Percentiles rank a stretch among this genome's conserved stretches.
These are phyloP conservation scores for Poa annua DNA, from an alignment of 176 grass and related monocot species.

Conservation along the genomic window DNA sequence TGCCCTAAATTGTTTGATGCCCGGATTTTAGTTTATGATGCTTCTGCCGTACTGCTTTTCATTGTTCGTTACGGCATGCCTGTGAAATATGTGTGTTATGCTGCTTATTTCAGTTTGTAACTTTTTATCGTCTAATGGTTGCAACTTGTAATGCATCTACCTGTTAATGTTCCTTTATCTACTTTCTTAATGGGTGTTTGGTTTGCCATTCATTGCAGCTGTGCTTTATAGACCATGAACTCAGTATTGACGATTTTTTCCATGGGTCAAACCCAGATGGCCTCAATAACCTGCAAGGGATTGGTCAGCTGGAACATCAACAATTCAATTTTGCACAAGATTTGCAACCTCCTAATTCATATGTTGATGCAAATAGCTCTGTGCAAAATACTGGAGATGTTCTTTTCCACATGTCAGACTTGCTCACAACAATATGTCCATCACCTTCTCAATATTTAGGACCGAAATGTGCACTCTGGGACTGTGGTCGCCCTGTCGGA, in stretches of 20 bases:
- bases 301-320: constrained; percentile 59
- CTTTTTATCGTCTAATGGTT: constrained; percentile 11
- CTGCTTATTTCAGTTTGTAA: not conserved
- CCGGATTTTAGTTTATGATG: constrained; percentile 7
- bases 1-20: not conserved
- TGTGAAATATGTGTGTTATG: constrained; percentile 21
- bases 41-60: not conserved
- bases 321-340: constrained; percentile 60
- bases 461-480: constrained; percentile 95
- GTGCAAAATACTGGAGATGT: constrained; percentile 52
- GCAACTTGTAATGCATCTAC: not conserved
- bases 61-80: constrained; percentile 3
- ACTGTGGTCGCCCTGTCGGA: constrained; percentile 74
- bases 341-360: constrained; percentile 38
- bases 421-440: constrained; percentile 71
- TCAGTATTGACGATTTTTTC: constrained; percentile 69
- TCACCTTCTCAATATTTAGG: constrained; percentile 84
- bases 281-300: constrained; percentile 51
- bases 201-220: constrained; percentile 55
- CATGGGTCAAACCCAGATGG: constrained; percentile 43
- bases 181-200: constrained; percentile 33
- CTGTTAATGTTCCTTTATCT: constrained; percentile 8
- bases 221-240: constrained; percentile 76
- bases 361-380: constrained; percentile 51
- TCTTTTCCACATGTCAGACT: constrained; percentile 62